Percentiles rank a stretch among this genome's conserved stretches.
Evolutionary conservation across 169 alveolate species (phyloP).

Genomic region (Eimeria falciformis): DNA sequence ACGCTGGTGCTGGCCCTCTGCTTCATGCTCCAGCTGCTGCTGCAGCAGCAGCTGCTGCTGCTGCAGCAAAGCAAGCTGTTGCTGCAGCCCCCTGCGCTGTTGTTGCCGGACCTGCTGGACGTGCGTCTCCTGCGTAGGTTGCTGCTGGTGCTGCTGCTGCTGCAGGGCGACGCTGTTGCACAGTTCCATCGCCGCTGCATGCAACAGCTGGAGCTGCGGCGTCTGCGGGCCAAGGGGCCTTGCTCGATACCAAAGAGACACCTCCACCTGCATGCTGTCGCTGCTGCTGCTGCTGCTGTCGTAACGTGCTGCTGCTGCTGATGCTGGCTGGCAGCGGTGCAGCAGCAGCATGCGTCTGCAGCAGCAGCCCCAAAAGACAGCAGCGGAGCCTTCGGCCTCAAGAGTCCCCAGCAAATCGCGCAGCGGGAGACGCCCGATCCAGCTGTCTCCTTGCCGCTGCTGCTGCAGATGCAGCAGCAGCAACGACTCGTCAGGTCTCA

Average conservation of each 20-base stretch:
- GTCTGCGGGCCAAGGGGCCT: slow-evolving; percentile 5
- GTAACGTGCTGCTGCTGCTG: slow-evolving; percentile 9
- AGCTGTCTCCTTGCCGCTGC: slow-evolving; percentile 16
- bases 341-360: slow-evolving; percentile 69
- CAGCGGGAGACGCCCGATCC: slow-evolving; percentile 33
- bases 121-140: neutral
- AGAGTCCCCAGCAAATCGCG: slow-evolving; percentile 26
- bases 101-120: neutral
- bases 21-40: slow-evolving; percentile 28
- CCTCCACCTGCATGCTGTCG: slow-evolving; percentile 58
- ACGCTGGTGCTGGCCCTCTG: neutral
- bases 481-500: neutral
- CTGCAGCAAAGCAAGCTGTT: slow-evolving; percentile 47
- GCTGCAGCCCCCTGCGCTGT: slow-evolving; percentile 16
- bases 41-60: slow-evolving; percentile 40
- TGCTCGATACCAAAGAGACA: slow-evolving; percentile 23
- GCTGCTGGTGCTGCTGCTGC: slow-evolving; percentile 39
- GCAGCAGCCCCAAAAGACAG: slow-evolving; percentile 66
- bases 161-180: slow-evolving; percentile 12
- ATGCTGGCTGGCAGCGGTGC: neutral
- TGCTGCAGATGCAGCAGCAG: slow-evolving; percentile 58
- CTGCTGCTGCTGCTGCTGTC: slow-evolving; percentile 30
- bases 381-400: slow-evolving; percentile 3
- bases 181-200: slow-evolving; percentile 45
- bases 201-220: slow-evolving; percentile 32